A percentile compares a stretch with the other conserved stretches of the same genome.
phyloP scores from a whole-genome alignment of 345 rosid species.

The Lumnitzera racemosa region DNA sequence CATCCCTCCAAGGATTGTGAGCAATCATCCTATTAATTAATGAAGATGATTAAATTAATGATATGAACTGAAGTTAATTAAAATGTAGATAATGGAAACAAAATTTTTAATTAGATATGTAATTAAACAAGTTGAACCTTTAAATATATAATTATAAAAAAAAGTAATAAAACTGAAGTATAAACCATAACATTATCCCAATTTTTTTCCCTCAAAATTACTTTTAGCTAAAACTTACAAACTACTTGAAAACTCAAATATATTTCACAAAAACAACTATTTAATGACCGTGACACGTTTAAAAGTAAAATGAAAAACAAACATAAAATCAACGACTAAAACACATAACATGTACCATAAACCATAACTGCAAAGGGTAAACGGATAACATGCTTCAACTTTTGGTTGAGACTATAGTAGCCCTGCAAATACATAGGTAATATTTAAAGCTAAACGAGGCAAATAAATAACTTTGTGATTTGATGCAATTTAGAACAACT shows the following conservation, averaged over 20 bases:
- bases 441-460: not conserved
- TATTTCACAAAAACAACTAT: not conserved
- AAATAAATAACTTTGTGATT: not conserved
- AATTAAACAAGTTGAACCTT: too few relatives aligned
- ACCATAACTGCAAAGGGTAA: constrained; percentile 81
- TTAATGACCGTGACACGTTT: not conserved
- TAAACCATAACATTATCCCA: too few relatives aligned
- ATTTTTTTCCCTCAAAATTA: too few relatives aligned
- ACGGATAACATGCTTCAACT: constrained; percentile 89
- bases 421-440: constrained; percentile 41
- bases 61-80: too few relatives aligned
- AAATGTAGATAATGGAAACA: too few relatives aligned
- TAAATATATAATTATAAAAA: too few relatives aligned
- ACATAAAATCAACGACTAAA: not conserved
- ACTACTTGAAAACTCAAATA: not conserved
- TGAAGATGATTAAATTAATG: too few relatives aligned
- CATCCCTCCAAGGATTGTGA: too few relatives aligned
- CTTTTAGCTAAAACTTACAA: too few relatives aligned
- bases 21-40: too few relatives aligned
- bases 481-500: not conserved
- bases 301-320: not conserved
- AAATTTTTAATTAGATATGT: too few relatives aligned
- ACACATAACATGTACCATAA: constrained; percentile 42
- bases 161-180: too few relatives aligned
- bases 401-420: constrained; percentile 94